Conservation (phyloP, 139 green algal genomes). For the Chlamydomonas asymmetrica region DNA sequence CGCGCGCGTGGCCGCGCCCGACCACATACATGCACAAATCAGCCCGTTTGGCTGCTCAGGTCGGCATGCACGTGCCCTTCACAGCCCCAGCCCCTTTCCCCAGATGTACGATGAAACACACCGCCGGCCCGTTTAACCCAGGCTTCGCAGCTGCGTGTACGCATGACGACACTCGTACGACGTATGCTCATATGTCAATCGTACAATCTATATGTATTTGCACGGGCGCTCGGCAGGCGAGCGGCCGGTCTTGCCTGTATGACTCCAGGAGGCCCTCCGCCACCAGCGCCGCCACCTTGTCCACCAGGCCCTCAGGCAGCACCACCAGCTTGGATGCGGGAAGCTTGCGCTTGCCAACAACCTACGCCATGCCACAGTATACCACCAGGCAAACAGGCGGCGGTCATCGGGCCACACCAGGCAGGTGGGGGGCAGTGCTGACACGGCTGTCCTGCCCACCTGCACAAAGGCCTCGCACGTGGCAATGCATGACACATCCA, state of each 20-base stretch:
- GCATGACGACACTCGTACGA: neutral
- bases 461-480: neutral
- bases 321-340: constrained; percentile 45
- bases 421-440: too few relatives aligned
- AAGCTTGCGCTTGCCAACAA: constrained; percentile 78
- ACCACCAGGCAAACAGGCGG: too few relatives aligned
- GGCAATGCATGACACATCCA: neutral
- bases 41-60: too few relatives aligned
- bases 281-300: constrained; percentile 50
- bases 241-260: constrained; percentile 35
- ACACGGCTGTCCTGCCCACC: neutral
- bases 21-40: too few relatives aligned
- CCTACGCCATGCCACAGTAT: neutral
- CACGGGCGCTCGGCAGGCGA: neutral
- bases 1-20: too few relatives aligned
- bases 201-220: too few relatives aligned
- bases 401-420: too few relatives aligned
- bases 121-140: neutral
- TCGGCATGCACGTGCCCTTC: too few relatives aligned
- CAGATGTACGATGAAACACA: neutral
- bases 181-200: neutral
- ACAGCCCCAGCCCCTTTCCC: neutral
- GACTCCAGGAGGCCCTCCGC: constrained; percentile 35
- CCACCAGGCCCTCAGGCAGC: constrained; percentile 59
- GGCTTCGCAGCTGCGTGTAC: neutral